These are phyloP conservation scores for Suaeda aralocaspica DNA, from an alignment of 148 eudicot genomes.

Conservation along the genomic window DNA sequence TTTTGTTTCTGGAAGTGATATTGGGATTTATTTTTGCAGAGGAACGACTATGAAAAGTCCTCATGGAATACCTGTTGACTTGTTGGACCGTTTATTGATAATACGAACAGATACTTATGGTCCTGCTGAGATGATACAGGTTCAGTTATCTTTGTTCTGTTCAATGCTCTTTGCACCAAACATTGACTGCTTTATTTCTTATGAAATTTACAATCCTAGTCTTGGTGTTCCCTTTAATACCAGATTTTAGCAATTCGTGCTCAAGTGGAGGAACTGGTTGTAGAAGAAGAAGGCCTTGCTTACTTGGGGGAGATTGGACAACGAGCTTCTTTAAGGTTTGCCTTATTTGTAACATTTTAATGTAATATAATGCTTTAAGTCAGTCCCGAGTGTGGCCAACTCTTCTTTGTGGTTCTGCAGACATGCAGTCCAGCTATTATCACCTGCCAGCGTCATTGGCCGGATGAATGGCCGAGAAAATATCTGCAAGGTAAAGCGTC, in stretches of 20 bases:
- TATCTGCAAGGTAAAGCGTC: slow-evolving; percentile 78
- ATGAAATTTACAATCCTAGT: background rate
- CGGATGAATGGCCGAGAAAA: slow-evolving; percentile 87
- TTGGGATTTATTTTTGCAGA: slow-evolving; percentile 37
- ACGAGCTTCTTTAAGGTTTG: slow-evolving; percentile 85
- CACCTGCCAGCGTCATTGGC: slow-evolving; percentile 85
- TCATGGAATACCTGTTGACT: slow-evolving; percentile 94
- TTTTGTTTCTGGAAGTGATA: background rate
- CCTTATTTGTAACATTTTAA: background rate
- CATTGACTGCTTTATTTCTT: background rate
- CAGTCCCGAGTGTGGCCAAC: background rate
- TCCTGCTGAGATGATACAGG: slow-evolving; percentile 99
- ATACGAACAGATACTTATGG: slow-evolving; percentile 83
- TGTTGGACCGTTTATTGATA: slow-evolving; percentile 77
- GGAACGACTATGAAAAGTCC: slow-evolving; percentile 96
- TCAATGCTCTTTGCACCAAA: background rate
- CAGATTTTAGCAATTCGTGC: slow-evolving; percentile 96
- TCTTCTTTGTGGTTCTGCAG: slow-evolving; percentile 31
- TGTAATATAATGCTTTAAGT: too few relatives aligned
- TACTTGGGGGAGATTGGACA: slow-evolving; percentile 87
- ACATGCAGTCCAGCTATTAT: slow-evolving; percentile 87
- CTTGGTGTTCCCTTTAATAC: slow-evolving; percentile 6
- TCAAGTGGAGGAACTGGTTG: slow-evolving; percentile 82
- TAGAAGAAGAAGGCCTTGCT: slow-evolving; percentile 93
- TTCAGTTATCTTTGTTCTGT: slow-evolving; percentile 11